These are phyloP conservation scores for Pseudonectria foliicola DNA, from an alignment of 2,329 filamentous ascomycete genomes.

Conservation along the genomic window DNA sequence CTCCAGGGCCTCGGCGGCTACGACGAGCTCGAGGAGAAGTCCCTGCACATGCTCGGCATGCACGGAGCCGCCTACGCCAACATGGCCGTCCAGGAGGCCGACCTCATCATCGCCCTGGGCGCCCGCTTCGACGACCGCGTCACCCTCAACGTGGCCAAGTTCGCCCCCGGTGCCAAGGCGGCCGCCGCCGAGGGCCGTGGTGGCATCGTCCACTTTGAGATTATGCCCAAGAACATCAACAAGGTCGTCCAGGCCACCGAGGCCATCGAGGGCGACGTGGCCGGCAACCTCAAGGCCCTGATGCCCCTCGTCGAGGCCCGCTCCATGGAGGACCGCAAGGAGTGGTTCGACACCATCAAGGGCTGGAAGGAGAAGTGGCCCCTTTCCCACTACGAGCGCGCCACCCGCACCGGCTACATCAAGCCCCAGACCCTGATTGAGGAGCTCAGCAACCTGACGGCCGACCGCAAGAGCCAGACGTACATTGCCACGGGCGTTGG, in stretches of 20 bases:
- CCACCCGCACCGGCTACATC: constrained; percentile 69
- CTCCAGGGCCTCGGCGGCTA: constrained; percentile 88
- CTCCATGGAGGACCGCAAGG: constrained; percentile 58
- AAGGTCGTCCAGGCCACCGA: constrained; percentile 97
- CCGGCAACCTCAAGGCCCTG: constrained; percentile 67
- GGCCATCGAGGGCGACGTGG: constrained; percentile 89
- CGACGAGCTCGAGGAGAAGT: constrained; percentile 89
- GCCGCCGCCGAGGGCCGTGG: constrained; percentile 80
- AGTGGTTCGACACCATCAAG: constrained; percentile 86
- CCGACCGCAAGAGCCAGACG: constrained; percentile 71
- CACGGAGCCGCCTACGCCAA: constrained; percentile 96
- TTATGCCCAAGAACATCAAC: constrained; percentile 99
- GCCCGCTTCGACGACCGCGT: constrained; percentile 96
- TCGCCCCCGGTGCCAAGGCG: constrained; percentile 79
- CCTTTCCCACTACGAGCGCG: constrained; percentile 70
- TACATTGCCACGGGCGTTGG: constrained; percentile 92
- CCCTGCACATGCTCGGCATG: constrained; percentile 98
- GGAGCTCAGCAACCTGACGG: constrained; percentile 78
- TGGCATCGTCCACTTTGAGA: constrained; percentile 95
- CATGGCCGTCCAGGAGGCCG: constrained; percentile 94
- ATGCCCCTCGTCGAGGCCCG: constrained; percentile 63
- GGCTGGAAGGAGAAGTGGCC: constrained; percentile 92
- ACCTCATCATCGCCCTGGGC: constrained; percentile 90
- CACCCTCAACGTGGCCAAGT: constrained; percentile 72
- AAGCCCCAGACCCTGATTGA: constrained; percentile 93